These are phyloP conservation scores for Acanthamoeba royreba DNA, from an alignment of 208 protist species.

Conservation along the genomic window DNA sequence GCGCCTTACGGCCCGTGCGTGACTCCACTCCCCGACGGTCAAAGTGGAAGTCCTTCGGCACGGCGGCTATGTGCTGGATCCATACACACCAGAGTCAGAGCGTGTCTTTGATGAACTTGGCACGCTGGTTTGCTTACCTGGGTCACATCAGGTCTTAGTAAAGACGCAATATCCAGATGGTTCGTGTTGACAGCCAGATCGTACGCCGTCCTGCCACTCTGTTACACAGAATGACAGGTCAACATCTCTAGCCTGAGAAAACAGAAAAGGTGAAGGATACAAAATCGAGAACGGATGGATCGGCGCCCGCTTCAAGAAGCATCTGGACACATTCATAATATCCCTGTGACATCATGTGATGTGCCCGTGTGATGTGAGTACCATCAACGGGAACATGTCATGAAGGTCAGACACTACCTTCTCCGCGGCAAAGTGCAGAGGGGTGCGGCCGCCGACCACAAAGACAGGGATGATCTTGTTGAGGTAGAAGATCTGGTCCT, in stretches of 20 bases:
- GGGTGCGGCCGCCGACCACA: not conserved
- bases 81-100: not conserved
- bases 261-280: not conserved
- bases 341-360: not conserved
- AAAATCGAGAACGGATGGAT: not conserved
- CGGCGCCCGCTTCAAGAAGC: not conserved
- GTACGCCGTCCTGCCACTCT: not conserved
- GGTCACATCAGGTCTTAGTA: not conserved
- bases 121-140: not conserved
- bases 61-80: not conserved
- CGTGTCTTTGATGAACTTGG: not conserved
- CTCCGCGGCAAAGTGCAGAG: not conserved
- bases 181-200: not conserved
- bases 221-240: not conserved
- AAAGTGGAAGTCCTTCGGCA: constrained; percentile 2
- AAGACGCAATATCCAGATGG: not conserved
- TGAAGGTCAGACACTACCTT: not conserved
- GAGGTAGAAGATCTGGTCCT: constrained; percentile 17
- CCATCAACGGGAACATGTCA: not conserved
- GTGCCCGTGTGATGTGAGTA: not conserved
- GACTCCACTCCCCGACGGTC: not conserved
- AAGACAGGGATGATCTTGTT: constrained; percentile 43
- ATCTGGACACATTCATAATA: not conserved
- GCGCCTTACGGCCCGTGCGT: not conserved
- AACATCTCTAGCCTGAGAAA: not conserved